phyloP scores from a whole-genome alignment of 2,329 filamentous ascomycete genomes.

The Claviceps purpurea region DNA sequence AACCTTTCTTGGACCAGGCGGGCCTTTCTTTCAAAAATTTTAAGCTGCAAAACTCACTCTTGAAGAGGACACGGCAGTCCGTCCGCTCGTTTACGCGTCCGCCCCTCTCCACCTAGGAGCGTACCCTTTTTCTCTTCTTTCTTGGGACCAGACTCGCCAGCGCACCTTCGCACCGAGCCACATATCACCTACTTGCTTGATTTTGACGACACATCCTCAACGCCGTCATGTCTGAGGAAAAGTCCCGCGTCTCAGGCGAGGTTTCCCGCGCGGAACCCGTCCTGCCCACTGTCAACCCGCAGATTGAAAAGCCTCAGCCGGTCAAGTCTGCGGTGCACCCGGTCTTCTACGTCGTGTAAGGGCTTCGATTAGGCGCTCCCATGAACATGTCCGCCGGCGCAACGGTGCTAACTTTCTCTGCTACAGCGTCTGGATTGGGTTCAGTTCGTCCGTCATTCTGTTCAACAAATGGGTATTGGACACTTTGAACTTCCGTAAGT shows the following conservation, averaged over 20 bases:
- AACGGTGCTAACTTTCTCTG: background rate
- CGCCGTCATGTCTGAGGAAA: slow-evolving; percentile 48
- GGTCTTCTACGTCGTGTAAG: slow-evolving; percentile 68
- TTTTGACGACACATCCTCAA: background rate
- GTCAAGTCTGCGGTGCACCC: slow-evolving; percentile 58
- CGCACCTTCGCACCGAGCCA: slow-evolving; percentile 3
- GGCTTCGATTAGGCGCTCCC: slow-evolving; percentile 8
- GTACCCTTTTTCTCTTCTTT: slow-evolving; percentile 6
- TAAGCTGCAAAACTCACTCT: background rate
- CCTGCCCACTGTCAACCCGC: slow-evolving; percentile 70
- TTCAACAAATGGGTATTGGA: slow-evolving; percentile 99
- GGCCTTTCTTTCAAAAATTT: background rate
- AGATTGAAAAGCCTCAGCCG: slow-evolving; percentile 55
- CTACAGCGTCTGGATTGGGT: slow-evolving; percentile 71
- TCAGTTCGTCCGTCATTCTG: slow-evolving; percentile 89
- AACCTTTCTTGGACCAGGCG: slow-evolving; percentile 4
- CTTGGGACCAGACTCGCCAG: slow-evolving; percentile 11
- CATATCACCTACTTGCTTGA: background rate
- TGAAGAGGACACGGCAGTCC: slow-evolving; percentile 19
- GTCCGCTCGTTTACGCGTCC: slow-evolving; percentile 27
- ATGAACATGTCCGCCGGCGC: background rate
- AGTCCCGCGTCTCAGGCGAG: slow-evolving; percentile 73
- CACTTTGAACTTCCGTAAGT: slow-evolving; percentile 58
- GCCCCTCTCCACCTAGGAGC: slow-evolving; percentile 9
- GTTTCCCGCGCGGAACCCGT: slow-evolving; percentile 49